A percentile compares a stretch with the other conserved stretches of the same genome.
Conservation (phyloP, 768 basidiomycete genomes). For the Lactarius sanguifluus region DNA sequence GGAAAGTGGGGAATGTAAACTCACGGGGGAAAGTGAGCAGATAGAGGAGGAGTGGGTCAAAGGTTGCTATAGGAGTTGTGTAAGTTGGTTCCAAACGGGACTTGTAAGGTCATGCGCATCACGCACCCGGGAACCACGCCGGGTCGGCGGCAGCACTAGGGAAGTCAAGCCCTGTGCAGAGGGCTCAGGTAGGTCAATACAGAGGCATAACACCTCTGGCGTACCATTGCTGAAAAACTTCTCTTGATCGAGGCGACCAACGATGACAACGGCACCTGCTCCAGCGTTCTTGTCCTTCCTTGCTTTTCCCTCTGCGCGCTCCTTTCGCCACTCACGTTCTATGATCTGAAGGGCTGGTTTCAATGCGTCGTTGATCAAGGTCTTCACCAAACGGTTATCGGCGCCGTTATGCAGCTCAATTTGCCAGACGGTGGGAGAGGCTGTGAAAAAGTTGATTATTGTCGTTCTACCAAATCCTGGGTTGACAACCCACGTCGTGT, state of each 20-base stretch:
- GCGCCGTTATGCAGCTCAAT: conserved; percentile 78
- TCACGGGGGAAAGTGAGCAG: conserved; percentile 76
- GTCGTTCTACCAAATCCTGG: too few species aligned
- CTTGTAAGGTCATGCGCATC: background rate
- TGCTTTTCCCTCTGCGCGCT: conserved; percentile 36
- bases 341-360: conserved; percentile 71
- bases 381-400: conserved; percentile 66
- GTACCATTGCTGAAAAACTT: conserved; percentile 88
- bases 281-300: conserved; percentile 49
- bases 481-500: conserved; percentile 54
- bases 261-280: conserved; percentile 72
- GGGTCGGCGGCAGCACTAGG: conserved; percentile 50
- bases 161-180: conserved; percentile 59
- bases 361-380: conserved; percentile 57
- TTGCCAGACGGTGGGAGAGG: conserved; percentile 63
- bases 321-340: conserved; percentile 70
- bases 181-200: background rate
- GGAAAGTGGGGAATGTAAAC: conserved; percentile 29
- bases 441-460: conserved; percentile 38
- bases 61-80: conserved; percentile 33
- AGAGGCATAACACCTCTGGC: conserved; percentile 19
- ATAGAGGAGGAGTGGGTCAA: conserved; percentile 68
- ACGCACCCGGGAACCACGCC: conserved; percentile 65
- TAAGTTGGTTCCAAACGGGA: background rate
- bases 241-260: conserved; percentile 71